phyloP scores from a whole-genome alignment of 106 monocot species.

The Cymbidium sinense region DNA sequence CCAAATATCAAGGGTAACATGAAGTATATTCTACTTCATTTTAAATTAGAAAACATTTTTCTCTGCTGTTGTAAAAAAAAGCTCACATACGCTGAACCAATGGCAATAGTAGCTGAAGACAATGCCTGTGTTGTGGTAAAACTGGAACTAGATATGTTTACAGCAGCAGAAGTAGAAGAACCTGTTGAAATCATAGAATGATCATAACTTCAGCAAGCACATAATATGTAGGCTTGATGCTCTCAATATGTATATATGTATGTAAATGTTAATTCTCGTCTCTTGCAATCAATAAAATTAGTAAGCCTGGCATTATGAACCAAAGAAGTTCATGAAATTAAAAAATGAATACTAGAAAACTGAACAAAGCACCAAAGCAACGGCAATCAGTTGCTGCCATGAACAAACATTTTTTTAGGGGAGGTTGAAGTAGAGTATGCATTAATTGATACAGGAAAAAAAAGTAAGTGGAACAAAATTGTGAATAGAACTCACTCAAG shows the following conservation, averaged over 20 bases:
- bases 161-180: constrained; percentile 7
- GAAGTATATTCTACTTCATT: not conserved
- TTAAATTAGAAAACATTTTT: not conserved
- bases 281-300: not conserved
- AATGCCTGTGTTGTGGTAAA: constrained; percentile 7
- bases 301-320: not conserved
- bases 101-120: constrained; percentile 17
- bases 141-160: constrained; percentile 3
- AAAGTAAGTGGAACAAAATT: not conserved
- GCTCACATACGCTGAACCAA: not conserved
- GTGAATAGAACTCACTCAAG: not conserved
- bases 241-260: constrained; percentile 1
- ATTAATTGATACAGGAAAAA: not conserved
- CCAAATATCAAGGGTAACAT: not conserved
- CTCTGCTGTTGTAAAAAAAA: not conserved
- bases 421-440: not conserved
- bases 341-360: not conserved
- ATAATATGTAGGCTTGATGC: not conserved
- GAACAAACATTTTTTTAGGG: not conserved
- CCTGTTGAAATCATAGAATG: constrained; percentile 7
- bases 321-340: not conserved
- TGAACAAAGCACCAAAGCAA: not conserved
- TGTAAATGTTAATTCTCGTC: not conserved
- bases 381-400: not conserved
- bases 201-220: not conserved